phyloP scores from a whole-genome alignment of 2,329 filamentous ascomycete genomes.

The Verticillium zaregamsianum region DNA sequence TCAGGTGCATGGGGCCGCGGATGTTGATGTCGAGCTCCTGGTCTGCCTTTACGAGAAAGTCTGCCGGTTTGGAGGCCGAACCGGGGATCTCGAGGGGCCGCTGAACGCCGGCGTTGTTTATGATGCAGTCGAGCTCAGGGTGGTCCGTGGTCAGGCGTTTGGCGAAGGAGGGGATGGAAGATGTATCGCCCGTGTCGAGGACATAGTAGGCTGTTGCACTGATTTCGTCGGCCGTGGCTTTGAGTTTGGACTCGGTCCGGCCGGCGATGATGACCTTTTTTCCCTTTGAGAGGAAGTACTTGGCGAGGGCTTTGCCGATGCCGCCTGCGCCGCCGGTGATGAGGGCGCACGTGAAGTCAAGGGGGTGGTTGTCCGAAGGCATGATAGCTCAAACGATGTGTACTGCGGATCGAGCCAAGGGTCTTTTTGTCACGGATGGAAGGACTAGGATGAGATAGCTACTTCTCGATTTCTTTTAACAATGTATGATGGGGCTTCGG shows the following conservation, averaged over 20 bases:
- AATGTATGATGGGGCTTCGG: too few species aligned
- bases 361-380: slow-evolving; percentile 1
- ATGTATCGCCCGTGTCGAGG: slow-evolving; percentile 43
- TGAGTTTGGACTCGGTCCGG: slow-evolving; percentile 50
- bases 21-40: slow-evolving; percentile 57
- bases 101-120: slow-evolving; percentile 58
- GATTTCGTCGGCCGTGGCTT: slow-evolving; percentile 35
- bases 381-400: too few species aligned
- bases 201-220: slow-evolving; percentile 46
- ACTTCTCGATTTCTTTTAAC: too few species aligned
- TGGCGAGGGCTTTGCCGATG: slow-evolving; percentile 43
- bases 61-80: slow-evolving; percentile 31
- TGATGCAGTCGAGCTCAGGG: slow-evolving; percentile 45
- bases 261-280: slow-evolving; percentile 50
- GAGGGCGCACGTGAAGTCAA: slow-evolving; percentile 39
- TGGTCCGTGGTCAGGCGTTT: slow-evolving; percentile 40
- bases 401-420: too few species aligned
- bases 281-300: slow-evolving; percentile 38
- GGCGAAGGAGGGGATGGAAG: slow-evolving; percentile 40
- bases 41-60: slow-evolving; percentile 47
- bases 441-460: neutral
- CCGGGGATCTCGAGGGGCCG: slow-evolving; percentile 35
- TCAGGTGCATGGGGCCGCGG: slow-evolving; percentile 52
- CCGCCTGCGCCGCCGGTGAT: slow-evolving; percentile 48
- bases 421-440: neutral